Base-by-base conservation (phyloP, 805 yeast genomes). In the Myxozyma geophila region DNA sequence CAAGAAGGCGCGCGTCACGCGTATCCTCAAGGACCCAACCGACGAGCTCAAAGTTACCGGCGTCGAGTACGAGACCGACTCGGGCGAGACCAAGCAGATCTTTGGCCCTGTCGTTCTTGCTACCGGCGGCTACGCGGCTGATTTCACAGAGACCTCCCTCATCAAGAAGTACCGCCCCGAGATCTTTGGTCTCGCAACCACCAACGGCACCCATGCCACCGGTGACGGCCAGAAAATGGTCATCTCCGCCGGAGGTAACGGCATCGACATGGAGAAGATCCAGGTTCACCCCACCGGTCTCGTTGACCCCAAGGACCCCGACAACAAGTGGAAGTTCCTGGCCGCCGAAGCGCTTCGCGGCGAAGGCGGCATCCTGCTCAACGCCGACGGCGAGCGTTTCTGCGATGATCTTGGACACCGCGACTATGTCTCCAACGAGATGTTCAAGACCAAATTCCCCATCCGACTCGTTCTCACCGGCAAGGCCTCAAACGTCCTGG, bases 231-330 rank as follows among this genome's bases (percentile, higher is more conserved):
- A 84, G 62, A 83, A 83, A 66, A 79, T 85, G 66, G 77, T 84
- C 67, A 76, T 82, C 74, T 60, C 57, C 36, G 64, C 65, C 39
- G 80, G 83, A 7, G 89, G 86, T 10, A 74, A 79, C 43, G 83
- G 84, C n/a, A 79, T 85, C 60, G 89, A 85, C 72, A 75, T 85
- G 79, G 88, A 85, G 60, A 83, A 85, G 70, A 85, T 86, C 50
- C 89, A 86, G 72, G 87, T 86, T 28, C 89, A 86, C 68, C 89
- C 89, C 7, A 85, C 89, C 3, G 89, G 89, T 0, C 79, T 85
- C 66, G 81, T 86, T 59, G 84, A 82, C 65, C 85, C 83, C 44
- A 74, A 70, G 39, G 87, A 84, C 46, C 85, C 85, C 0, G 70
- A 73, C 44, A 72, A 72, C 59, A 77, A 86, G 62, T 84, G 84